Evolutionary conservation across 2,329 filamentous ascomycete genomes (phyloP).

Genomic region (Arthroderma uncinatum): DNA sequence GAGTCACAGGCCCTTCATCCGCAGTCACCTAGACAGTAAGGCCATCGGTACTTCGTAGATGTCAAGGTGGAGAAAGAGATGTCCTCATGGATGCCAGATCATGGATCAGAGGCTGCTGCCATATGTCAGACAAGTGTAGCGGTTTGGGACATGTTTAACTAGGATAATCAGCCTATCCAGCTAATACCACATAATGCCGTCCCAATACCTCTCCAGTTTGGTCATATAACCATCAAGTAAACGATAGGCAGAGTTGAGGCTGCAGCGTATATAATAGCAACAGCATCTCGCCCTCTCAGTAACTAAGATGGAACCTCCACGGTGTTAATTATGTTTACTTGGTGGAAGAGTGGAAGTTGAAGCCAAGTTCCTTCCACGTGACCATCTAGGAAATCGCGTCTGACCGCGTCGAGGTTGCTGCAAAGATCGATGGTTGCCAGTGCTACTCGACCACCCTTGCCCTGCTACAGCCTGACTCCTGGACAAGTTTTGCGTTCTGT

Average conservation of each 20-base stretch:
- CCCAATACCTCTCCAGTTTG: no score
- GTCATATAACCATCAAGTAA: neutral
- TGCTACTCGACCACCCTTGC: neutral
- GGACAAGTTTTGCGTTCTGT: neutral
- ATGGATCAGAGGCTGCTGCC: no score
- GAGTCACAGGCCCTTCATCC: no score
- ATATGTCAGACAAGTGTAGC: no score
- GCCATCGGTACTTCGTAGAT: no score
- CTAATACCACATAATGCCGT: no score
- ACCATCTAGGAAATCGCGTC: neutral
- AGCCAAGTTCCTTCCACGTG: neutral
- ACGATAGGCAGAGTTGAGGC: neutral
- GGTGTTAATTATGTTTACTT: neutral
- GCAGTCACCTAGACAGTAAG: no score
- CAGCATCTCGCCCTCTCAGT: neutral
- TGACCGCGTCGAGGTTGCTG: neutral
- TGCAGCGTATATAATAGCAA: neutral
- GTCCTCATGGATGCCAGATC: no score
- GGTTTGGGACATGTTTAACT: no score
- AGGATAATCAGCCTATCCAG: no score
- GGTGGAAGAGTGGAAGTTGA: neutral
- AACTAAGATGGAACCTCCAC: neutral
- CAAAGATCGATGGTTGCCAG: neutral
- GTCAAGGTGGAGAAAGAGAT: no score
- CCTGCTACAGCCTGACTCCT: neutral